phyloP scores from a whole-genome alignment of 768 basidiomycete species.

The Pholiota microspora region DNA sequence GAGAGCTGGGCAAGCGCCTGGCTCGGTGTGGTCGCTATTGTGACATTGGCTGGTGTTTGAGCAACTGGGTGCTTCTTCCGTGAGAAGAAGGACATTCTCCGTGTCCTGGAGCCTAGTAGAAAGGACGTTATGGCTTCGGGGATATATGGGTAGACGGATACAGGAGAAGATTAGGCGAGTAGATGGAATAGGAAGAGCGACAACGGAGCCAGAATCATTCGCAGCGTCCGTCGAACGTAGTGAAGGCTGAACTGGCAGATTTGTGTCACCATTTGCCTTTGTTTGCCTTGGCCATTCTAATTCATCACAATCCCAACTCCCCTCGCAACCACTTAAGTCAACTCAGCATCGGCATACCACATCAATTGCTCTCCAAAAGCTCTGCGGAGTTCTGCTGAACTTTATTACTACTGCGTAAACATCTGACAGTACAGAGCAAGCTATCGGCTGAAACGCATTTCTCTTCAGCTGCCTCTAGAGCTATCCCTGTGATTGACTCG shows the following conservation, averaged over 20 bases:
- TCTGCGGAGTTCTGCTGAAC: too few relatives aligned
- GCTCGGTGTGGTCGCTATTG: conserved; percentile 60
- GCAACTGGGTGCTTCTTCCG: conserved; percentile 71
- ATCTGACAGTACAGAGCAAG: background rate
- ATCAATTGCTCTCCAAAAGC: background rate
- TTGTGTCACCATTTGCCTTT: conserved; percentile 21
- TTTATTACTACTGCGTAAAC: background rate
- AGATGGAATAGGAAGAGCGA: conserved; percentile 6
- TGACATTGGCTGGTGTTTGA: conserved; percentile 45
- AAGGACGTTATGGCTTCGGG: conserved; percentile 63
- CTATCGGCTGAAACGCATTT: background rate
- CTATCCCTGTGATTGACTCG: background rate
- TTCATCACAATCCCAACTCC: conserved; percentile 13
- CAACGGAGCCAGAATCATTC: conserved; percentile 6
- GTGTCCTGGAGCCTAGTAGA: conserved; percentile 47
- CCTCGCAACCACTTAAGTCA: conserved; percentile 15
- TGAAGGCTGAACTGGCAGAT: conserved; percentile 15
- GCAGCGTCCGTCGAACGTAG: conserved; percentile 1
- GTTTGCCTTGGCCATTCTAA: conserved; percentile 22
- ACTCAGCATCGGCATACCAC: background rate
- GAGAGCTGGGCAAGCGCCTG: conserved; percentile 64
- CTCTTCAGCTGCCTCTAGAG: background rate
- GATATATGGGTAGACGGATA: background rate
- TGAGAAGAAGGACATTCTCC: conserved; percentile 93
- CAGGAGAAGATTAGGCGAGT: conserved; percentile 9